phyloP scores from a whole-genome alignment of 768 basidiomycete genomes.

The Dentipellis sp. region DNA sequence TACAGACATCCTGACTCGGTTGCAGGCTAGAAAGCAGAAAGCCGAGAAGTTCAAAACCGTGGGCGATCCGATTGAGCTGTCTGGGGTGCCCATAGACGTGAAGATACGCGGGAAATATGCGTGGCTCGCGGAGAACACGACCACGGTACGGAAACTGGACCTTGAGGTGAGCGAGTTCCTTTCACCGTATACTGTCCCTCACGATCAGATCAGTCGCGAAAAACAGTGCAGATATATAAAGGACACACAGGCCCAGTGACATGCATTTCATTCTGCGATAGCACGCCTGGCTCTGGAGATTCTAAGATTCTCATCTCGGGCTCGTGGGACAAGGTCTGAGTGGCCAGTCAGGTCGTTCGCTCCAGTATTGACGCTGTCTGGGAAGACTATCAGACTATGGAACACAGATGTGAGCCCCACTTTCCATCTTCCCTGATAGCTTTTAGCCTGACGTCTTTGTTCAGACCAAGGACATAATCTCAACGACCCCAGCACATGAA shows the following conservation, averaged over 20 bases:
- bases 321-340: constrained; percentile 81
- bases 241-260: constrained; percentile 91
- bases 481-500: constrained; percentile 66
- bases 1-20: constrained; percentile 2
- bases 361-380: constrained; percentile 7
- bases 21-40: constrained; percentile 64
- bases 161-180: constrained; percentile 47
- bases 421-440: not conserved
- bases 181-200: not conserved
- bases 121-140: constrained; percentile 87
- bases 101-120: constrained; percentile 54
- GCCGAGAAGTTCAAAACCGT: constrained; percentile 57
- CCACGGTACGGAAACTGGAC: constrained; percentile 62
- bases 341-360: not conserved
- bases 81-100: constrained; percentile 67
- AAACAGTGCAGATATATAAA: constrained; percentile 62
- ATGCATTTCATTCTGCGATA: constrained; percentile 59
- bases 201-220: constrained; percentile 53
- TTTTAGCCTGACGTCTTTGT: not conserved
- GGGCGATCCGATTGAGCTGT: constrained; percentile 72
- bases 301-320: constrained; percentile 67
- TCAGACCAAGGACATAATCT: constrained; percentile 64
- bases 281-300: constrained; percentile 27
- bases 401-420: constrained; percentile 49
- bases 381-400: constrained; percentile 84